Evolutionary conservation across 257 asterid species (phyloP).

Genomic region (Petunia secreta): DNA sequence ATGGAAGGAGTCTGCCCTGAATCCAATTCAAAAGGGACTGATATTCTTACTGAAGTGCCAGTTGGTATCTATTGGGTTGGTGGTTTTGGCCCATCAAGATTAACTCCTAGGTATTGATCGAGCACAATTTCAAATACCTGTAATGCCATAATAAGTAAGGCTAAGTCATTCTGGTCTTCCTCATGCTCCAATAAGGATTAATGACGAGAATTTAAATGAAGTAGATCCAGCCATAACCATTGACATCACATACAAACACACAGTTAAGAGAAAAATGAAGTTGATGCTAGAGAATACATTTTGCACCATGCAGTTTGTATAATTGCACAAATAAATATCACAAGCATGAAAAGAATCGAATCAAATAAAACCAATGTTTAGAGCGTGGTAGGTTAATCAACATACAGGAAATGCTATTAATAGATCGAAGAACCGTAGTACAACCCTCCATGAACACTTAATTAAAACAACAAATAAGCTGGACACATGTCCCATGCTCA

Average conservation of each 20-base stretch:
- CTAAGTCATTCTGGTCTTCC: slow-evolving; percentile 2
- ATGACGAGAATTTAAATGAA: not conserved
- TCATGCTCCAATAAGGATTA: not conserved
- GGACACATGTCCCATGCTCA: not conserved
- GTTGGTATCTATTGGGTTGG: slow-evolving; percentile 42
- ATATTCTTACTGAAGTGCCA: slow-evolving; percentile 23
- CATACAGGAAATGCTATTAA: not conserved
- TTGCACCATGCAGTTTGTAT: not conserved
- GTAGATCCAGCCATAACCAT: slow-evolving; percentile 8
- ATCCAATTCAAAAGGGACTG: slow-evolving; percentile 28
- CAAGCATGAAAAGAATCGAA: not conserved
- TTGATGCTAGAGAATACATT: not conserved
- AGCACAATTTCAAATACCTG: slow-evolving; percentile 74
- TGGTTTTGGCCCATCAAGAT: slow-evolving; percentile 50
- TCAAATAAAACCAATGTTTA: not conserved
- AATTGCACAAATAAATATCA: slow-evolving; percentile 1
- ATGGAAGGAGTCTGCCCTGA: slow-evolving; percentile 13
- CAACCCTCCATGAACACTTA: slow-evolving; percentile 1
- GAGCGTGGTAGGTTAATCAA: not conserved
- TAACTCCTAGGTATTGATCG: slow-evolving; percentile 65
- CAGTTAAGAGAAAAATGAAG: not conserved
- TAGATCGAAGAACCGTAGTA: not conserved
- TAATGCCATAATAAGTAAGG: slow-evolving; percentile 19
- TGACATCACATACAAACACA: not conserved
- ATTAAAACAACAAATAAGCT: not conserved